These are phyloP conservation scores for Besnoitia besnoiti DNA, from an alignment of 169 alveolate genomes.

Conservation along the genomic window DNA sequence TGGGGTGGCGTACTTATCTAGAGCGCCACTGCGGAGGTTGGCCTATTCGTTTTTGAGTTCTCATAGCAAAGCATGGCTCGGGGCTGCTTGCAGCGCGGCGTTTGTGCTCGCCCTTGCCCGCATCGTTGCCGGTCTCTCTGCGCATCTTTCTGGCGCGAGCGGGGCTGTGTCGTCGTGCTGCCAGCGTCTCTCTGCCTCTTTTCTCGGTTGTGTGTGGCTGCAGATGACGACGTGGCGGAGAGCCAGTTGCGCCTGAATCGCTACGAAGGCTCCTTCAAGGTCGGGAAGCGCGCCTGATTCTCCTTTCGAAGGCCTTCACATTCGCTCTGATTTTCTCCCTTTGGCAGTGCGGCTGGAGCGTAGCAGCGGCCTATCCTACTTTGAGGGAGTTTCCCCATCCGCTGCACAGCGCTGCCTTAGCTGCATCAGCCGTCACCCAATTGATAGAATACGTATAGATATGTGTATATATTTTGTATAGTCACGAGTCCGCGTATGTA, in stretches of 20 bases:
- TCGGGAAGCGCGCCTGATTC: not conserved
- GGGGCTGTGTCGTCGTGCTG: not conserved
- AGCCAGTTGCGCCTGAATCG: slow-evolving; percentile 6
- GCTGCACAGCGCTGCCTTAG: too few species aligned
- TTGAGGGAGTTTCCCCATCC: too few species aligned
- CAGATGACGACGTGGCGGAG: not conserved
- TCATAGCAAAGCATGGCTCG: not conserved
- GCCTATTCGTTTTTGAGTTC: not conserved
- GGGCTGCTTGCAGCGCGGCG: not conserved
- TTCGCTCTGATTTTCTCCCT: too few species aligned
- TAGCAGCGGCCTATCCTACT: too few species aligned
- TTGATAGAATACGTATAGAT: too few species aligned
- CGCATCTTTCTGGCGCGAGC: not conserved
- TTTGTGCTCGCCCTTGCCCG: not conserved
- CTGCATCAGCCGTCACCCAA: too few species aligned
- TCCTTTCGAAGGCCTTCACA: too few species aligned
- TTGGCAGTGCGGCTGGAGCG: too few species aligned
- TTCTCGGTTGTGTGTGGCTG: not conserved
- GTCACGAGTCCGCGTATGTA: too few species aligned
- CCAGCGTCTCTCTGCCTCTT: not conserved
- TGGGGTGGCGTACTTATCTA: too few species aligned
- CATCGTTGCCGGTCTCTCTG: not conserved
- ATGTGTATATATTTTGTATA: too few species aligned
- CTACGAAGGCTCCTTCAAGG: slow-evolving; percentile 26
- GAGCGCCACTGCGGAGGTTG: too few species aligned